Evolutionary conservation across 2,329 filamentous ascomycete species (phyloP).

Genomic region (Purpureocillium takamizusanense): DNA sequence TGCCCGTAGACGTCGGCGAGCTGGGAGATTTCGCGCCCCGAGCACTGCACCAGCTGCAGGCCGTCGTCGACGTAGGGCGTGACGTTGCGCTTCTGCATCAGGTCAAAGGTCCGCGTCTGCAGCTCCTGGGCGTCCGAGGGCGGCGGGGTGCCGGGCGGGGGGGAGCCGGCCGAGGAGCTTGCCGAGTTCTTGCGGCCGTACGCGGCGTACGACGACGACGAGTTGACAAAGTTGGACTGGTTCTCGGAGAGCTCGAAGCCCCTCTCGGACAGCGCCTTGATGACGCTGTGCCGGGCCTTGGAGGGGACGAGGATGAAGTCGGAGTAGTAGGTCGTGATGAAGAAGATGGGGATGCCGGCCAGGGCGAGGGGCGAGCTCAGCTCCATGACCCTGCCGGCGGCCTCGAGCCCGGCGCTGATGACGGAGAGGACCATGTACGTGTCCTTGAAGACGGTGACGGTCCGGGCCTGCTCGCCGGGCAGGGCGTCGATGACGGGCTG

Average conservation of each 20-base stretch:
- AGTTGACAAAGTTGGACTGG: conserved; percentile 57
- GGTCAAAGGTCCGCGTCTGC: conserved; percentile 71
- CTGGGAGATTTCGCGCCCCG: conserved; percentile 47
- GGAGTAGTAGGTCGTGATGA: conserved; percentile 96
- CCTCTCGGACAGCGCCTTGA: conserved; percentile 64
- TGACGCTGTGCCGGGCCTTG: conserved; percentile 64
- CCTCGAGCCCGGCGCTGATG: conserved; percentile 81
- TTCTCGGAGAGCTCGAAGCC: conserved; percentile 78
- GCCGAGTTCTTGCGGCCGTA: conserved; percentile 19
- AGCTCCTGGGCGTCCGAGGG: conserved; percentile 72
- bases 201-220: no score
- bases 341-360: conserved; percentile 93
- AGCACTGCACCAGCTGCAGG: conserved; percentile 74
- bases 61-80: conserved; percentile 59
- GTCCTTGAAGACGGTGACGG: conserved; percentile 69
- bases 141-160: conserved; percentile 63
- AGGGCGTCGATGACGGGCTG: conserved; percentile 59
- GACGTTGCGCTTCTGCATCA: conserved; percentile 71
- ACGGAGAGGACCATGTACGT: conserved; percentile 85
- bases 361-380: conserved; percentile 83
- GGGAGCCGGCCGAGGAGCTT: conserved; percentile 24
- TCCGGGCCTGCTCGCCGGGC: conserved; percentile 38
- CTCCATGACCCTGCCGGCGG: conserved; percentile 83
- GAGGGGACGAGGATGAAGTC: conserved; percentile 90
- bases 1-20: conserved; percentile 28